Evolutionary conservation across 148 eudicot genomes (phyloP).

Genomic region (Spergularia bocconei): DNA sequence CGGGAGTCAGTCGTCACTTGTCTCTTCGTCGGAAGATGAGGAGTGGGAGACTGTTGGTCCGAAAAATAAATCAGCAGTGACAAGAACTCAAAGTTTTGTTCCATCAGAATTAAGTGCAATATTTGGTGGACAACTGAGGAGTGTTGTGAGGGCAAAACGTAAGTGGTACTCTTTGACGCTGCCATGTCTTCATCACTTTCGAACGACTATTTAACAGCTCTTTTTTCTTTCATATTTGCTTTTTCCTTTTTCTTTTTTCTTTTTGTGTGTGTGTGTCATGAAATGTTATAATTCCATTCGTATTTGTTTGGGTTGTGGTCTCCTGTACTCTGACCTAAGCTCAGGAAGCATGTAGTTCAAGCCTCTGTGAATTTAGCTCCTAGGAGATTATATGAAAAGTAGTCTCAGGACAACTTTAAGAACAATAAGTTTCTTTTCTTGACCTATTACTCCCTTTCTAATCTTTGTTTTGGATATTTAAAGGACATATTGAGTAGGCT

Average conservation of each 20-base stretch:
- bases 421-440: not conserved
- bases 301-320: not conserved
- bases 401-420: too few relatives aligned
- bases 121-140: slow-evolving; percentile 71
- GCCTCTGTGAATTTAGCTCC: not conserved
- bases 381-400: too few relatives aligned
- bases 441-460: not conserved
- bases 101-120: slow-evolving; percentile 68
- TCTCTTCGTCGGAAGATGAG: slow-evolving; percentile 75
- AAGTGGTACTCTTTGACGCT: slow-evolving; percentile 2
- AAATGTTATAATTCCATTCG: too few relatives aligned
- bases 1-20: slow-evolving; percentile 50
- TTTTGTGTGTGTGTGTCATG: too few relatives aligned
- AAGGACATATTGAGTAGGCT: not conserved
- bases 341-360: not conserved
- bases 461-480: not conserved
- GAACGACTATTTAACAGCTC: not conserved
- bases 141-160: slow-evolving; percentile 84
- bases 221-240: not conserved
- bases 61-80: slow-evolving; percentile 76
- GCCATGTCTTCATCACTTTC: not conserved
- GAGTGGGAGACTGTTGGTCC: slow-evolving; percentile 95
- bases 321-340: not conserved
- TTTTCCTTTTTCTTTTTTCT: not conserved
- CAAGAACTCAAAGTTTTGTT: slow-evolving; percentile 71